phyloP scores from a whole-genome alignment of 306 rosid genomes.

The Phaseolus lunatus region DNA sequence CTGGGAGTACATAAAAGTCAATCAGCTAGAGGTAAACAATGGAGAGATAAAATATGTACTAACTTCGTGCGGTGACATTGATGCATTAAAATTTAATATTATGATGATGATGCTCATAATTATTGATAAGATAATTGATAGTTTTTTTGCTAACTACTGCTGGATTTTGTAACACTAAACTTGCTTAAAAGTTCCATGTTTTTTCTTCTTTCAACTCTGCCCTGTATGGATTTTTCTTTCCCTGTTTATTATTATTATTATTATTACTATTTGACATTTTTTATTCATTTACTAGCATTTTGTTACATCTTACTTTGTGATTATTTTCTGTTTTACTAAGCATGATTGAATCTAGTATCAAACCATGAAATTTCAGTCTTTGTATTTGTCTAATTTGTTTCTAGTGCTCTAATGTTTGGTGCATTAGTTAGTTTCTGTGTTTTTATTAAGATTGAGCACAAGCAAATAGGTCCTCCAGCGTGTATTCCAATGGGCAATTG shows the following conservation, averaged over 20 bases:
- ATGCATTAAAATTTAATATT: background rate
- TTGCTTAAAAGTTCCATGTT: slow-evolving; percentile 1
- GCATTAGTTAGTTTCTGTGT: slow-evolving; percentile 10
- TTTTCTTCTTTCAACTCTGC: slow-evolving; percentile 20
- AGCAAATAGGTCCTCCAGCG: slow-evolving; percentile 11
- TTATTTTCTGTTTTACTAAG: slow-evolving; percentile 23
- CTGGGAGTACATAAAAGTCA: slow-evolving; percentile 84
- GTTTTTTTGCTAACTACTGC: background rate
- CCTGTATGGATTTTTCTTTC: background rate
- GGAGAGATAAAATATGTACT: background rate
- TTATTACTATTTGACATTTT: background rate
- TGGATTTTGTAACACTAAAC: slow-evolving; percentile 11
- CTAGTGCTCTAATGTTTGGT: background rate
- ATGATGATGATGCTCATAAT: background rate
- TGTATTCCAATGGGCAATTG: slow-evolving; percentile 21
- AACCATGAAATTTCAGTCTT: slow-evolving; percentile 10
- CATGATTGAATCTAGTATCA: background rate
- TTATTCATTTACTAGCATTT: slow-evolving; percentile 1
- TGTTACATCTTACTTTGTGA: background rate
- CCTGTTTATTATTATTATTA: background rate
- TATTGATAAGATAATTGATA: slow-evolving; percentile 32
- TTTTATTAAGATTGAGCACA: slow-evolving; percentile 23
- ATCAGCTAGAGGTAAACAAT: slow-evolving; percentile 69
- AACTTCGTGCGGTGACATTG: background rate
- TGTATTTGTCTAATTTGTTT: background rate